Percentiles rank a stretch among this genome's conserved stretches.
These are phyloP conservation scores for Pichia sp. DNA, from an alignment of 1,139 yeast species.

Conservation along the genomic window DNA sequence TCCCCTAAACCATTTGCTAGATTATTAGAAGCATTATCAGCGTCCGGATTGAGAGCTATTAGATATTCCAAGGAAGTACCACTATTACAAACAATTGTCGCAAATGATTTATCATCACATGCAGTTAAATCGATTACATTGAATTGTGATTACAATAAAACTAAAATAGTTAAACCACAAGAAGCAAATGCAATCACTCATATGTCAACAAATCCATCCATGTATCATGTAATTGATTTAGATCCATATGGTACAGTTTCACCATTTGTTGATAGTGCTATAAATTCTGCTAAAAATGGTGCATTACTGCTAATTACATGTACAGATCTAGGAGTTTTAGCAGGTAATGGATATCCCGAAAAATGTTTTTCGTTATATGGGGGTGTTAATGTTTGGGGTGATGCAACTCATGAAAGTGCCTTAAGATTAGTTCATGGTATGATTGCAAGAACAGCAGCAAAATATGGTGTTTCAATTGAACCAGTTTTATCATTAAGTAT, in stretches of 20 bases:
- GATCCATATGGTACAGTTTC: conserved; percentile 98
- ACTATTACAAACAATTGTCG: conserved; percentile 60
- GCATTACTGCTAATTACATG: conserved; percentile 88
- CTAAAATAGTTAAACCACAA: conserved; percentile 53
- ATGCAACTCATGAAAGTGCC: conserved; percentile 90
- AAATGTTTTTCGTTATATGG: conserved; percentile 94
- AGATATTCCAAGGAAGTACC: conserved; percentile 91
- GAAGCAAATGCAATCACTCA: conserved; percentile 83
- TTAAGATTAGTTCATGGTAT: conserved; percentile 72
- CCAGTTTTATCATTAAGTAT: conserved; percentile 81
- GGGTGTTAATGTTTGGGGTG: conserved; percentile 78
- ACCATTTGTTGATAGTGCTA: conserved; percentile 87
- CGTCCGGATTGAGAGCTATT: conserved; percentile 91
- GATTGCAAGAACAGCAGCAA: conserved; percentile 80
- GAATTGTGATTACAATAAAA: conserved; percentile 62
- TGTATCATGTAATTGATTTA: conserved; percentile 78
- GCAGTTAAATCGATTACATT: conserved; percentile 80
- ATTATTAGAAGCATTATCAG: conserved; percentile 84
- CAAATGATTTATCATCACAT: conserved; percentile 79
- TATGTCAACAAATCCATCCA: conserved; percentile 47
- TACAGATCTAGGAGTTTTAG: conserved; percentile 91
- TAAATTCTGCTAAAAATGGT: conserved; percentile 72
- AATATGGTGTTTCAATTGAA: conserved; percentile 78
- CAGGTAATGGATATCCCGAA: conserved; percentile 95
- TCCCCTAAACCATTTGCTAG: conserved; percentile 33